These are phyloP conservation scores for Hysterium pulicare DNA, from an alignment of 2,329 filamentous ascomycete genomes.

Conservation along the genomic window DNA sequence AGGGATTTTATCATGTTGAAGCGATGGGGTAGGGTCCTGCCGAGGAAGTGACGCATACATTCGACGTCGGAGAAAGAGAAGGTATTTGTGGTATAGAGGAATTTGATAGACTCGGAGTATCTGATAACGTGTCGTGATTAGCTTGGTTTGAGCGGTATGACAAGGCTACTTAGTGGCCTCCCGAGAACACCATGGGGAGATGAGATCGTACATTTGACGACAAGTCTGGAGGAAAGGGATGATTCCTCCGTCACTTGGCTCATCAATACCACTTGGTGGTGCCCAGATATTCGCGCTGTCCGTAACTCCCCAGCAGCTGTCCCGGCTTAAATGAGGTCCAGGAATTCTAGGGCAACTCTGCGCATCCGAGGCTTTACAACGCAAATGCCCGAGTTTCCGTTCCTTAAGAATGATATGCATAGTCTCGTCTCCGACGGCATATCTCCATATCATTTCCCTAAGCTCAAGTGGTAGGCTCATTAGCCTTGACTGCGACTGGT, in stretches of 20 bases:
- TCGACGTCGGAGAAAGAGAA: conserved; percentile 27
- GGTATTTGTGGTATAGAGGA: conserved; percentile 30
- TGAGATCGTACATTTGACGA: not conserved
- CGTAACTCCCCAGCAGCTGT: conserved; percentile 14
- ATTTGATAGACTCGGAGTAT: conserved; percentile 30
- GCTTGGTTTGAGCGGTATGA: no score
- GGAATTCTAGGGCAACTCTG: conserved; percentile 1
- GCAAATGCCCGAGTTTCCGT: conserved; percentile 16
- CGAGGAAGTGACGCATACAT: conserved; percentile 19
- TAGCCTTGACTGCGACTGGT: conserved; percentile 14
- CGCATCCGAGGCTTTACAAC: conserved; percentile 14
- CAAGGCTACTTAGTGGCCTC: no score
- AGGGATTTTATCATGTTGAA: conserved; percentile 14
- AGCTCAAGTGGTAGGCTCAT: conserved; percentile 18
- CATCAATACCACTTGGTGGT: not conserved
- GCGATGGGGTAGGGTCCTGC: conserved; percentile 15
- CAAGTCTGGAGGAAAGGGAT: conserved; percentile 1
- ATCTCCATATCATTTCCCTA: conserved; percentile 16
- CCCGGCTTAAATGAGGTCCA: conserved; percentile 3
- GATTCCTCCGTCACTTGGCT: not conserved
- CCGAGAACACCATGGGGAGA: not conserved
- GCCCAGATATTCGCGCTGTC: conserved; percentile 16
- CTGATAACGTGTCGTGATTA: conserved; percentile 5
- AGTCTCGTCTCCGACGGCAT: conserved; percentile 14
- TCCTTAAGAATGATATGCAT: conserved; percentile 21